Conservation (phyloP, 2,329 filamentous ascomycete genomes). For the Camptophora hylomeconis region DNA sequence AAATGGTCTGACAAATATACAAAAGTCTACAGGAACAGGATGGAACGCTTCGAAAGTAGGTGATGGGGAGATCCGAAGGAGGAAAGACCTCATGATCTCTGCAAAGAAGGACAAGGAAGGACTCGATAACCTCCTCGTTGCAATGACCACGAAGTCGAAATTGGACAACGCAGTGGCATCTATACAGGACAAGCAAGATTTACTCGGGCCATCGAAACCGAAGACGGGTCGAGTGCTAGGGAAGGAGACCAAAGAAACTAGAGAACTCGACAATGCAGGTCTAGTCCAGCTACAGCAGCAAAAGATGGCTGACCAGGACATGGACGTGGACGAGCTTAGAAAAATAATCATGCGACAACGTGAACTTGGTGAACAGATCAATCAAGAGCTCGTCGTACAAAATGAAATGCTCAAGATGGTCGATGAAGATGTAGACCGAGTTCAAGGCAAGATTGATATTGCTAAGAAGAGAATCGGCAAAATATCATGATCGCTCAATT, state of each 20-base stretch:
- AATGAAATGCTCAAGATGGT: conserved; percentile 46
- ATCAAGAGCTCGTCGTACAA: conserved; percentile 48
- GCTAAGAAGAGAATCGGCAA: conserved; percentile 34
- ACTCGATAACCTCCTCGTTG: conserved; percentile 45
- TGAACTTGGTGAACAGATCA: conserved; percentile 50
- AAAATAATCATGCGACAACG: conserved; percentile 46
- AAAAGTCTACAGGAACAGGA: conserved; percentile 13
- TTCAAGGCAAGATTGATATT: conserved; percentile 33
- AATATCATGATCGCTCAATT: too few species aligned
- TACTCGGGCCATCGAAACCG: conserved; percentile 23
- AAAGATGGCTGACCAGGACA: conserved; percentile 49
- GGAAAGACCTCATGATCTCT: conserved; percentile 44
- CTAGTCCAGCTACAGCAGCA: conserved; percentile 50
- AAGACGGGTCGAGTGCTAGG: conserved; percentile 32
- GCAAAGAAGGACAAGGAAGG: conserved; percentile 50
- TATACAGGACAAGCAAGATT: conserved; percentile 31
- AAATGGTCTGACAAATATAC: conserved; percentile 37
- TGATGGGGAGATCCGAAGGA: conserved; percentile 46
- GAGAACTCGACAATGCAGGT: conserved; percentile 51
- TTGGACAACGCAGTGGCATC: conserved; percentile 33
- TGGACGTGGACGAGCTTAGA: conserved; percentile 44
- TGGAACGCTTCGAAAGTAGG: conserved; percentile 32
- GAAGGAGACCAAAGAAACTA: conserved; percentile 47
- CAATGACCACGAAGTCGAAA: conserved; percentile 40
- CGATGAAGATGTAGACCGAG: conserved; percentile 43